phyloP scores from a whole-genome alignment of 768 basidiomycete genomes.

The Amanita muscaria region DNA sequence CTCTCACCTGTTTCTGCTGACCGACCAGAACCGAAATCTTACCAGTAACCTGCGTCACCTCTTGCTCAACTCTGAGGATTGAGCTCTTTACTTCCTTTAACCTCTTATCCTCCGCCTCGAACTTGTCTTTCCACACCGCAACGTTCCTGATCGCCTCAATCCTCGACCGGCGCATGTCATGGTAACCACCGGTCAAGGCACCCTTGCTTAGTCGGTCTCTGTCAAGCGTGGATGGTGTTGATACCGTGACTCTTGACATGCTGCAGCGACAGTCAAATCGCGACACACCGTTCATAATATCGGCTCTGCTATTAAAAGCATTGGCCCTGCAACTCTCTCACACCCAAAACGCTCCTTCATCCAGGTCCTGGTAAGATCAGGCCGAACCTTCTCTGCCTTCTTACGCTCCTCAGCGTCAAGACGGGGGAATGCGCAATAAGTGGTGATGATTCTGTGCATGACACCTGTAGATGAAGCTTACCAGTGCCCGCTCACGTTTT shows the following conservation, averaged over 20 bases:
- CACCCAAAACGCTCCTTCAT: too few relatives aligned
- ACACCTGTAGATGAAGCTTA: too few relatives aligned
- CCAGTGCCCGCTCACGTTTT: too few relatives aligned
- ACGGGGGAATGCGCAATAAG: too few relatives aligned
- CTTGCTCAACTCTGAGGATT: slow-evolving; percentile 71
- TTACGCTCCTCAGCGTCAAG: too few relatives aligned
- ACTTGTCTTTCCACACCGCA: slow-evolving; percentile 65
- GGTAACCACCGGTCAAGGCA: slow-evolving; percentile 91
- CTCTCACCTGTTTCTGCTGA: slow-evolving; percentile 63
- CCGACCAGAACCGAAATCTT: slow-evolving; percentile 60
- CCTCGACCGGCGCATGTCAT: slow-evolving; percentile 84
- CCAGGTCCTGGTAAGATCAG: too few relatives aligned
- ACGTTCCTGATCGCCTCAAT: slow-evolving; percentile 81
- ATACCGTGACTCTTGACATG: slow-evolving; percentile 91
- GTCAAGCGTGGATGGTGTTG: slow-evolving; percentile 94
- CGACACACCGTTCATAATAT: too few relatives aligned
- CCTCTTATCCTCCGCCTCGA: slow-evolving; percentile 52
- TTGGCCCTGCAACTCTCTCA: too few relatives aligned
- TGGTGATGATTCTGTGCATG: too few relatives aligned
- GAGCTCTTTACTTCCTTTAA: slow-evolving; percentile 67
- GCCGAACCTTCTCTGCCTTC: too few relatives aligned
- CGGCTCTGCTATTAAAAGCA: too few relatives aligned
- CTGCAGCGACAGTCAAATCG: slow-evolving; percentile 85
- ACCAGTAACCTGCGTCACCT: slow-evolving; percentile 71
- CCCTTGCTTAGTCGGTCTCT: slow-evolving; percentile 98